A percentile compares a stretch with the other conserved stretches of the same genome.
phyloP scores from a whole-genome alignment of 164 flowering plant species.

The Berberis vulgaris region DNA sequence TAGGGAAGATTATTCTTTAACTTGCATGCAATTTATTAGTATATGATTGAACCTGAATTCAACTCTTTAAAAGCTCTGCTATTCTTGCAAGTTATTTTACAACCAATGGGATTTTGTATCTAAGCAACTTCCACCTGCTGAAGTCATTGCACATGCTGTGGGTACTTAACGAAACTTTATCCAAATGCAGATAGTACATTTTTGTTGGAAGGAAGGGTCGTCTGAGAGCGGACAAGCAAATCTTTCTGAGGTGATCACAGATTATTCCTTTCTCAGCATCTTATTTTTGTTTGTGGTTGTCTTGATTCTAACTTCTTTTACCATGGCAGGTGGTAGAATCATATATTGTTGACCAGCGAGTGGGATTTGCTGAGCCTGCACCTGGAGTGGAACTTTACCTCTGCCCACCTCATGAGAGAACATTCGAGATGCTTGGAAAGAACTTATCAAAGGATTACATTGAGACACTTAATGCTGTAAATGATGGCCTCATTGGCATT shows the following conservation, averaged over 20 bases:
- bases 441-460: constrained; percentile 46
- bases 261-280: not conserved
- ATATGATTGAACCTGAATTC: too few relatives aligned
- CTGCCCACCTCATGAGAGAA: constrained; percentile 57
- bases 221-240: constrained; percentile 32
- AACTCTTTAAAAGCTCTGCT: too few relatives aligned
- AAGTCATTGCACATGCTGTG: not conserved
- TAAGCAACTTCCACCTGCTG: too few relatives aligned
- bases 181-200: constrained; percentile 50
- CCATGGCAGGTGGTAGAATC: constrained; percentile 60
- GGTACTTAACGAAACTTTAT: not conserved
- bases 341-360: constrained; percentile 64
- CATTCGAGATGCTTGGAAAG: constrained; percentile 49
- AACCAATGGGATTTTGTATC: too few relatives aligned
- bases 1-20: too few relatives aligned
- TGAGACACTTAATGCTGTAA: constrained; percentile 38
- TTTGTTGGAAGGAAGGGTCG: constrained; percentile 54
- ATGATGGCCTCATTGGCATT: constrained; percentile 83
- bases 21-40: too few relatives aligned
- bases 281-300: not conserved
- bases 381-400: constrained; percentile 74
- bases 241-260: constrained; percentile 50
- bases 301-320: not conserved
- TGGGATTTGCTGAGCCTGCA: constrained; percentile 85
- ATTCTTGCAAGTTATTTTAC: too few relatives aligned